A percentile compares a stretch with the other conserved stretches of the same genome.
phyloP scores from a whole-genome alignment of 106 monocot species.

The Acanthochlamys bracteata region DNA sequence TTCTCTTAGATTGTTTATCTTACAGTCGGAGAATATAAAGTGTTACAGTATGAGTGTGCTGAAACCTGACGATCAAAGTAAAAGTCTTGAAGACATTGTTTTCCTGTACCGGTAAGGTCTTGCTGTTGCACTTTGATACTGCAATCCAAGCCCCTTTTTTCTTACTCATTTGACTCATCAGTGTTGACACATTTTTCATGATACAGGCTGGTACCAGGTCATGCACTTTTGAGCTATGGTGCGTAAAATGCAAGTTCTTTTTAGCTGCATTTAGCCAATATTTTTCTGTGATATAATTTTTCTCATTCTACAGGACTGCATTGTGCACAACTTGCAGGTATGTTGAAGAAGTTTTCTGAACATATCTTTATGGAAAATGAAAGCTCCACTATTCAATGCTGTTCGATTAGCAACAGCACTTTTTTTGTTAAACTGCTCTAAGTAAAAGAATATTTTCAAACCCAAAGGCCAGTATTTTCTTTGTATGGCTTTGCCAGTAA shows the following conservation, averaged over 20 bases:
- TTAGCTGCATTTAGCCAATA: not conserved
- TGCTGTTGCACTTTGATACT: constrained; percentile 1
- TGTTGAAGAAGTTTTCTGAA: too few species aligned
- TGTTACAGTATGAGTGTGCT: constrained; percentile 88
- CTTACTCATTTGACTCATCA: not conserved
- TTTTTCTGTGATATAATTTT: not conserved
- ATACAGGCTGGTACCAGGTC: constrained; percentile 83
- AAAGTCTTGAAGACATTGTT: constrained; percentile 54
- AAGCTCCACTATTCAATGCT: too few species aligned
- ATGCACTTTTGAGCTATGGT: constrained; percentile 81
- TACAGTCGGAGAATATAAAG: constrained; percentile 68
- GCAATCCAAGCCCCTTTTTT: not conserved
- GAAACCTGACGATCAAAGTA: constrained; percentile 41
- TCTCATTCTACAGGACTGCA: constrained; percentile 56
- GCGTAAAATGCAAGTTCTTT: constrained; percentile 1
- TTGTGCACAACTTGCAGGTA: constrained; percentile 94
- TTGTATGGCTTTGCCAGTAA: too few species aligned
- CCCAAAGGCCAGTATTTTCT: too few species aligned
- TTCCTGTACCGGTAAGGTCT: constrained; percentile 67
- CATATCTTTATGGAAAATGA: too few species aligned
- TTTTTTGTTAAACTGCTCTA: too few species aligned
- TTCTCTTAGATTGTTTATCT: too few species aligned
- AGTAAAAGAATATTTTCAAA: too few species aligned
- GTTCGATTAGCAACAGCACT: too few species aligned
- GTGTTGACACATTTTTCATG: constrained; percentile 6